Conservation (phyloP, 257 asterid species). For the Capsicum baccatum region DNA sequence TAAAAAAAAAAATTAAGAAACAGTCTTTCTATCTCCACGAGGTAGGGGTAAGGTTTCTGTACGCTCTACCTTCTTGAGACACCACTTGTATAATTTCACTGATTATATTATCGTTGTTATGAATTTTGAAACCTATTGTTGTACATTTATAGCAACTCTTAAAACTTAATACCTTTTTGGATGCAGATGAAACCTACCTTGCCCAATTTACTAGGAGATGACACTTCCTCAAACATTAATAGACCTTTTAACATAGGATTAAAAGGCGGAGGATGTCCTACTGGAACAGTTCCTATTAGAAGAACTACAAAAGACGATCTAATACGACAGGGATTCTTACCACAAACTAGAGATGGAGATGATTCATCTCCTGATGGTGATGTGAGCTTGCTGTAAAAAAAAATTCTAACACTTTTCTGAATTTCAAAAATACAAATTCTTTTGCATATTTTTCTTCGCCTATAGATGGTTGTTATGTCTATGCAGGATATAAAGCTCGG, state of each 20-base stretch:
- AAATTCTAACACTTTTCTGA: neutral
- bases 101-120: too few species aligned
- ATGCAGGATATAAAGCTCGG: neutral
- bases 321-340: neutral
- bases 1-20: too few species aligned
- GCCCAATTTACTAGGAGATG: neutral
- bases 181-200: neutral
- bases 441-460: neutral
- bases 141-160: neutral
- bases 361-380: neutral
- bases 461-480: too few species aligned
- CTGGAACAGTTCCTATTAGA: neutral
- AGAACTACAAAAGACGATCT: neutral
- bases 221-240: neutral
- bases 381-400: neutral
- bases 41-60: too few species aligned
- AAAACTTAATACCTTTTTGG: neutral
- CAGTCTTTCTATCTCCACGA: too few species aligned
- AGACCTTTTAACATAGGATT: neutral
- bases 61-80: too few species aligned
- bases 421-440: neutral
- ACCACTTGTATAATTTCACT: too few species aligned
- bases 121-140: neutral
- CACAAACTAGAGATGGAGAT: neutral
- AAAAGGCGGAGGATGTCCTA: neutral